A percentile compares a stretch with the other conserved stretches of the same genome.
Conservation (phyloP, 2,329 filamentous ascomycete species). For the Cytospora chrysosperma region DNA sequence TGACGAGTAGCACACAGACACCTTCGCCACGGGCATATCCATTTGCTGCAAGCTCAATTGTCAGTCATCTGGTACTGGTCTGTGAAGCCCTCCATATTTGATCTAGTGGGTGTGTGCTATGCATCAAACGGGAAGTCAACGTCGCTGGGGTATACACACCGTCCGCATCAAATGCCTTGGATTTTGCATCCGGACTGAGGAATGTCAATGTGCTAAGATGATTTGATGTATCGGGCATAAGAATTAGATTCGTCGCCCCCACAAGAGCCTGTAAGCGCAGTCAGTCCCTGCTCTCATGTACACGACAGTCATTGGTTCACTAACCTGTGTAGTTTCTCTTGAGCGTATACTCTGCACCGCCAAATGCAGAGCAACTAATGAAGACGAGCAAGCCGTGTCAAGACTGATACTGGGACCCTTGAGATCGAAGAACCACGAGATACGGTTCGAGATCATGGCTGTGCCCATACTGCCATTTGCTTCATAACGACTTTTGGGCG, state of each 20-base stretch:
- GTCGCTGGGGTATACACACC: too few relatives aligned
- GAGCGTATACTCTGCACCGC: conserved; percentile 38
- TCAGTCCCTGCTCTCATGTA: conserved; percentile 28
- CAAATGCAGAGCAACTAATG: conserved; percentile 41
- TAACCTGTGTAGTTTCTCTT: conserved; percentile 36
- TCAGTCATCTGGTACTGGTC: neutral
- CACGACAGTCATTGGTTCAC: neutral
- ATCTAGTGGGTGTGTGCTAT: neutral
- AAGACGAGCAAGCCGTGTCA: conserved; percentile 47
- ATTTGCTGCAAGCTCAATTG: conserved; percentile 30
- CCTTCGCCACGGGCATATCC: conserved; percentile 57
- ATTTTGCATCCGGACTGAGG: conserved; percentile 37
- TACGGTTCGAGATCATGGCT: conserved; percentile 39
- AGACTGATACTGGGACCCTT: conserved; percentile 42
- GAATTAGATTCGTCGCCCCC: conserved; percentile 35
- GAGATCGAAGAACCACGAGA: conserved; percentile 44
- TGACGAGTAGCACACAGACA: conserved; percentile 43
- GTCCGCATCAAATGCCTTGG: conserved; percentile 42
- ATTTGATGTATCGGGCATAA: conserved; percentile 36
- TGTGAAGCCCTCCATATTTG: neutral
- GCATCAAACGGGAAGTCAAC: too few relatives aligned
- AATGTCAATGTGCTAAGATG: conserved; percentile 37
- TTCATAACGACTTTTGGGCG: neutral
- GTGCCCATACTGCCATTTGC: conserved; percentile 26
- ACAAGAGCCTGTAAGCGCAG: conserved; percentile 32